Conservation (phyloP, 352 stramenopile genomes). For the Globisporangium viniferum region DNA sequence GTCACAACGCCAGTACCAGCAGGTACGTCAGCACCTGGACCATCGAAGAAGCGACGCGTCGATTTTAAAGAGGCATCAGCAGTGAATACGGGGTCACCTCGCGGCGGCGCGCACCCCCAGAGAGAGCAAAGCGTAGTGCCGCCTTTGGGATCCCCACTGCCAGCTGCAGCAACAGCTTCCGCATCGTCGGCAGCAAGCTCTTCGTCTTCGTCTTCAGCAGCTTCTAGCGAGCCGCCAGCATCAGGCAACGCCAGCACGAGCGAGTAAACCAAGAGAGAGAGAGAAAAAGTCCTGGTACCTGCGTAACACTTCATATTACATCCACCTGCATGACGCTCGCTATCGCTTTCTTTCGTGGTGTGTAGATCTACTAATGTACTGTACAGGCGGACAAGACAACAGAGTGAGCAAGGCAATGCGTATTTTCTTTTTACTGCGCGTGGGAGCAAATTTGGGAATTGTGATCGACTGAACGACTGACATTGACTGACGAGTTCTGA, state of each 20-base stretch:
- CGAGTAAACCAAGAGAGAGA: background rate
- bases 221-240: background rate
- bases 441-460: background rate
- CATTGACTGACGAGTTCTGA: background rate
- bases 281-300: background rate
- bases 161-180: background rate
- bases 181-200: too few relatives aligned
- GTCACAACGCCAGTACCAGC: background rate
- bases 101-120: background rate
- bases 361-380: background rate
- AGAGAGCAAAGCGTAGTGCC: background rate
- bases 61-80: constrained; percentile 15
- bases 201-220: background rate
- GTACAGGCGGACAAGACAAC: background rate
- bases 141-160: background rate
- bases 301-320: constrained; percentile 2
- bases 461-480: background rate
- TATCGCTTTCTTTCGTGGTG: background rate
- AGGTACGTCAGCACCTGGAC: background rate
- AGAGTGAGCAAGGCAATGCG: background rate
- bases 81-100: background rate
- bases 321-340: background rate
- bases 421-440: background rate
- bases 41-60: constrained; percentile 8
- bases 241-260: background rate